These are phyloP conservation scores for Coemansia sp. DNA, from an alignment of 192 early-diverging fungal species.

Conservation along the genomic window DNA sequence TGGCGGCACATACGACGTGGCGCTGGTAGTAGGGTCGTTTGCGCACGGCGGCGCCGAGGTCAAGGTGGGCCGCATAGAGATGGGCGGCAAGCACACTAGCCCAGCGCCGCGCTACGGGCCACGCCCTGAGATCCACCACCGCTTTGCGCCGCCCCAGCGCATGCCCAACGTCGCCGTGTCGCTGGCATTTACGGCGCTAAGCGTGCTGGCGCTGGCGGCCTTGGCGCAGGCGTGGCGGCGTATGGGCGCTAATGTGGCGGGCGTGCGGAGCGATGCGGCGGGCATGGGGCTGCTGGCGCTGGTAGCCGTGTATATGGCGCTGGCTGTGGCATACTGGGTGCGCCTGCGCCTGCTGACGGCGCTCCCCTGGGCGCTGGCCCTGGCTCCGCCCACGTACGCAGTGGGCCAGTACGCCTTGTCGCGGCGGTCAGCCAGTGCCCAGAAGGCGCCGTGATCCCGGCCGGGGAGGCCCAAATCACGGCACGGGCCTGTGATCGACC, in stretches of 20 bases:
- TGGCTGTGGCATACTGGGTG: slow-evolving; percentile 47
- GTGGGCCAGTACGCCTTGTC: slow-evolving; percentile 35
- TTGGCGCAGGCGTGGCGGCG: slow-evolving; percentile 26
- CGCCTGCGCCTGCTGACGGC: slow-evolving; percentile 38
- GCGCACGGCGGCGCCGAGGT: slow-evolving; percentile 23
- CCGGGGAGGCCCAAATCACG: too few relatives aligned
- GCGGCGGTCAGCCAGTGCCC: slow-evolving; percentile 5
- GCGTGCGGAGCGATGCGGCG: slow-evolving; percentile 14
- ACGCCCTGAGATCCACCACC: slow-evolving; percentile 30
- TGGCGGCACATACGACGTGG: slow-evolving; percentile 22
- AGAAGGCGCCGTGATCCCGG: too few relatives aligned
- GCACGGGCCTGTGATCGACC: too few relatives aligned
- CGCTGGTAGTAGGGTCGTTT: slow-evolving; percentile 39
- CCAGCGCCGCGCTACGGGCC: slow-evolving; percentile 9
- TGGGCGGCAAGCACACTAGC: slow-evolving; percentile 1
- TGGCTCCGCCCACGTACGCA: slow-evolving; percentile 46
- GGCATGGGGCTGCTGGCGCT: slow-evolving; percentile 30
- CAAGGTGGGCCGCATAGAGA: slow-evolving; percentile 21
- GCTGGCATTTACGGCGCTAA: slow-evolving; percentile 19
- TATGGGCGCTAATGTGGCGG: slow-evolving; percentile 30
- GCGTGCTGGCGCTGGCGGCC: slow-evolving; percentile 15
- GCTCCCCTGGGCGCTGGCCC: slow-evolving; percentile 35
- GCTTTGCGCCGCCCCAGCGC: slow-evolving; percentile 39
- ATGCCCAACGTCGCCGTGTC: slow-evolving; percentile 35
- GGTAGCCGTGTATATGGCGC: slow-evolving; percentile 33